Percentiles rank a stretch among this genome's conserved stretches.
Evolutionary conservation across 179 eudicot genomes (phyloP).

Genomic region (Gypsophila paniculata): DNA sequence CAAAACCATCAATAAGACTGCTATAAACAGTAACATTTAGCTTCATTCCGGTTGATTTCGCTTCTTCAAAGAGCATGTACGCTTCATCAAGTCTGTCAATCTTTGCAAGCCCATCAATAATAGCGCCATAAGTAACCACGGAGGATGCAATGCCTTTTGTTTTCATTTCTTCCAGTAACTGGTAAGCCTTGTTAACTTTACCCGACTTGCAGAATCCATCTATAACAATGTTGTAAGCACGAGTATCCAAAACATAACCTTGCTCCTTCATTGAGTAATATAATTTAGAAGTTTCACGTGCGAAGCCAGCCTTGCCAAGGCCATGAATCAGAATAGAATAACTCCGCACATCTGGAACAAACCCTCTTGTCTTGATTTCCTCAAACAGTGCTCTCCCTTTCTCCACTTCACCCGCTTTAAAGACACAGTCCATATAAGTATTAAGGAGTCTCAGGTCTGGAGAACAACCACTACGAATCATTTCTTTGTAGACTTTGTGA

Average conservation of each 20-base stretch:
- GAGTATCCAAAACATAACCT: slow-evolving; percentile 68
- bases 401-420: slow-evolving; percentile 79
- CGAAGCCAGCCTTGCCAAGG: slow-evolving; percentile 76
- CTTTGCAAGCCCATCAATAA: slow-evolving; percentile 87
- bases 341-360: slow-evolving; percentile 72
- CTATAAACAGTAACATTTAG: slow-evolving; percentile 70
- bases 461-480: slow-evolving; percentile 60
- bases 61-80: slow-evolving; percentile 98
- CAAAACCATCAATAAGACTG: slow-evolving; percentile 90
- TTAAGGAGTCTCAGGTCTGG: slow-evolving; percentile 80
- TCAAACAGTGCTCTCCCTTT: slow-evolving; percentile 74
- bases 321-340: slow-evolving; percentile 87
- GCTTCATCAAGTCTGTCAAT: slow-evolving; percentile 98
- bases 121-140: slow-evolving; percentile 88
- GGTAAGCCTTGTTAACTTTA: slow-evolving; percentile 84
- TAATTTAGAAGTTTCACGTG: slow-evolving; percentile 70
- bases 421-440: slow-evolving; percentile 91
- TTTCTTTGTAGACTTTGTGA: slow-evolving; percentile 89
- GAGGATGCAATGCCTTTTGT: slow-evolving; percentile 65
- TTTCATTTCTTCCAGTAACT: slow-evolving; percentile 92
- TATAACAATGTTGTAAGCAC: slow-evolving; percentile 82
- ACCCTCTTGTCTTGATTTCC: slow-evolving; percentile 66
- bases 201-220: slow-evolving; percentile 94
- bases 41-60: slow-evolving; percentile 64
- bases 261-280: slow-evolving; percentile 79